phyloP scores from a whole-genome alignment of 352 stramenopile species.

The Phytophthora europaea region DNA sequence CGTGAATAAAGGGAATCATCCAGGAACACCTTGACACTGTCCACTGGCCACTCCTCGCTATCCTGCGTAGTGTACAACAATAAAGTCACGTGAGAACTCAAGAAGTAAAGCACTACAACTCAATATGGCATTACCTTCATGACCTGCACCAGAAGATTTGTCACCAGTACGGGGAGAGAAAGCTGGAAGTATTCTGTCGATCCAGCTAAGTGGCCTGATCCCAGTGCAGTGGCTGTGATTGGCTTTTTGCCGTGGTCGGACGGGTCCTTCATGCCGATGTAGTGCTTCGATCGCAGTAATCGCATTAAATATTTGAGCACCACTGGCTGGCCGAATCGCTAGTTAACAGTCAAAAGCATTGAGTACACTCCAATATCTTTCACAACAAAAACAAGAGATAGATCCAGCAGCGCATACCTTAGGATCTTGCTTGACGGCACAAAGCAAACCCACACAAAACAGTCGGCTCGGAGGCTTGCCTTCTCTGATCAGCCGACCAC shows the following conservation, averaged over 20 bases:
- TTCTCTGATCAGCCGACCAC: conserved; percentile 67
- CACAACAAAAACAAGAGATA: background rate
- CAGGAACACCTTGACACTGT: conserved; percentile 90
- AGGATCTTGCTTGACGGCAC: conserved; percentile 63
- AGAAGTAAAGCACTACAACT: background rate
- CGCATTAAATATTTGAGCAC: conserved; percentile 85
- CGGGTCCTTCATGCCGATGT: conserved; percentile 58
- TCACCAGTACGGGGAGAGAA: conserved; percentile 73
- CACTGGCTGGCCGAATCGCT: conserved; percentile 62
- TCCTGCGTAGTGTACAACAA: conserved; percentile 35
- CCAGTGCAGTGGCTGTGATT: conserved; percentile 25
- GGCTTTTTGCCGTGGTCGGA: conserved; percentile 43
- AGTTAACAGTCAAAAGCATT: conserved; percentile 6
- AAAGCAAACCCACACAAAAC: conserved; percentile 69
- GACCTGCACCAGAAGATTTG: conserved; percentile 77
- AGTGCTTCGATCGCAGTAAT: conserved; percentile 86
- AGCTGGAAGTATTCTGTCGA: conserved; percentile 58
- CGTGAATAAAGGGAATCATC: conserved; percentile 86
- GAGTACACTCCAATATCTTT: background rate
- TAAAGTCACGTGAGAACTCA: background rate
- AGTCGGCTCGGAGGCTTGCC: conserved; percentile 63
- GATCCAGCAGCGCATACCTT: conserved; percentile 28
- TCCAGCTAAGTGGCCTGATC: conserved; percentile 25
- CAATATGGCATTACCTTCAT: conserved; percentile 53
- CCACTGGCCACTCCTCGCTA: conserved; percentile 67